These are phyloP conservation scores for Mucor irregularis DNA, from an alignment of 371 early-diverging fungal genomes.

Conservation along the genomic window DNA sequence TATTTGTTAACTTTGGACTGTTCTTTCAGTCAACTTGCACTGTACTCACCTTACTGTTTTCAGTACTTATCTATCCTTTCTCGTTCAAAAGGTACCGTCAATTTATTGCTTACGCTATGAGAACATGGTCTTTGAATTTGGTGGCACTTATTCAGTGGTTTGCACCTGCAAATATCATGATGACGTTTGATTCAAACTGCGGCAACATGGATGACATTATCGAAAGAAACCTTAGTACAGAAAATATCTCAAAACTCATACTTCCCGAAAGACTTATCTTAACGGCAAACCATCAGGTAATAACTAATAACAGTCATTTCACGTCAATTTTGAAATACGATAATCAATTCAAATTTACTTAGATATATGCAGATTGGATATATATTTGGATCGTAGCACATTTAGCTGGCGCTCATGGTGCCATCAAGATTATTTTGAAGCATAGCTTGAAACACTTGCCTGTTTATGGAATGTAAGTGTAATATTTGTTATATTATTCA, in stretches of 20 bases:
- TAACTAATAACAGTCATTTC: not conserved
- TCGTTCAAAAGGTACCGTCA: conserved; percentile 39
- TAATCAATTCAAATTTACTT: not conserved
- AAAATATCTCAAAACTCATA: conserved; percentile 23
- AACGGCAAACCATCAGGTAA: conserved; percentile 82
- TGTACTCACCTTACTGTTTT: conserved; percentile 32
- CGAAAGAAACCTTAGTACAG: conserved; percentile 8
- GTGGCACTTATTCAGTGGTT: conserved; percentile 64
- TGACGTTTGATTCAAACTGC: conserved; percentile 56
- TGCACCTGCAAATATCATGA: conserved; percentile 61
- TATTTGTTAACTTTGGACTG: conserved; percentile 31
- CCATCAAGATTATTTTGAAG: conserved; percentile 84
- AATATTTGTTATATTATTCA: no score
- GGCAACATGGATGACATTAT: conserved; percentile 29
- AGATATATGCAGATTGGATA: conserved; percentile 90
- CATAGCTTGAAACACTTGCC: conserved; percentile 76
- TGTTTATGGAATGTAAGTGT: conserved; percentile 78
- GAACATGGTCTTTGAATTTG: conserved; percentile 62
- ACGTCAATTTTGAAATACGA: not conserved
- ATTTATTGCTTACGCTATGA: conserved; percentile 57
- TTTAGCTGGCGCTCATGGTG: conserved; percentile 68
- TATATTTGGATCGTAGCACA: conserved; percentile 80
- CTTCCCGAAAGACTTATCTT: conserved; percentile 54
- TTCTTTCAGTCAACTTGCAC: conserved; percentile 37
- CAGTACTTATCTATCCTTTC: conserved; percentile 36